Evolutionary conservation across 2,329 filamentous ascomycete genomes (phyloP).

Genomic region (Aspergillus novoparasiticus): DNA sequence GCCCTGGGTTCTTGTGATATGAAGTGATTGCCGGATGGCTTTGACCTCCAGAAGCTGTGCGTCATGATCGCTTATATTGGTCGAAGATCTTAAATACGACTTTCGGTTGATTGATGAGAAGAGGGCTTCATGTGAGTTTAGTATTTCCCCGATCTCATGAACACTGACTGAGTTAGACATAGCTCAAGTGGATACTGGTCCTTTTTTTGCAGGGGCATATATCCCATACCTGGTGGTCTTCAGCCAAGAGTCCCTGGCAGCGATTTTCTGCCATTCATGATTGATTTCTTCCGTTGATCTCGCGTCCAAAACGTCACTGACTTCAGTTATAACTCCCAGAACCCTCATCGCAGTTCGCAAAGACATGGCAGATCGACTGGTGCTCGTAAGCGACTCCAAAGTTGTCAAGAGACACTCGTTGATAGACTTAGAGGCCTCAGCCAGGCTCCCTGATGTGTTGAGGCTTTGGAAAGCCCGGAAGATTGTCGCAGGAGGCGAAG

Average conservation of each 20-base stretch:
- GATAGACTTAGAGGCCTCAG: slow-evolving; percentile 58
- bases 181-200: not conserved
- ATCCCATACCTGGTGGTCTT: slow-evolving; percentile 69
- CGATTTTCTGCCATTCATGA: slow-evolving; percentile 64
- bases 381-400: slow-evolving; percentile 43
- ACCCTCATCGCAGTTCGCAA: slow-evolving; percentile 62
- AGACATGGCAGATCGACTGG: slow-evolving; percentile 40
- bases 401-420: slow-evolving; percentile 61
- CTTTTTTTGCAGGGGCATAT: not conserved
- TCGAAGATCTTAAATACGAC: slow-evolving; percentile 60
- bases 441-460: slow-evolving; percentile 63
- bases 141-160: slow-evolving; percentile 71
- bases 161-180: slow-evolving; percentile 38
- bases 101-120: slow-evolving; percentile 78
- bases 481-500: slow-evolving; percentile 67
- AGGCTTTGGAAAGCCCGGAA: slow-evolving; percentile 83
- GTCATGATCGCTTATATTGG: slow-evolving; percentile 64
- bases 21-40: slow-evolving; percentile 73
- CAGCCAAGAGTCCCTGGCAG: slow-evolving; percentile 74
- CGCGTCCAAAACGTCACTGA: slow-evolving; percentile 74
- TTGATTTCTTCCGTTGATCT: slow-evolving; percentile 62
- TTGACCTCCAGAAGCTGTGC: slow-evolving; percentile 73
- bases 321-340: slow-evolving; percentile 76
- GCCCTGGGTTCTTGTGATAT: slow-evolving; percentile 76
- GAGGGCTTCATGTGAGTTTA: slow-evolving; percentile 81